phyloP scores from a whole-genome alignment of 2,329 filamentous ascomycete genomes.

The Blastomyces emzantsi region DNA sequence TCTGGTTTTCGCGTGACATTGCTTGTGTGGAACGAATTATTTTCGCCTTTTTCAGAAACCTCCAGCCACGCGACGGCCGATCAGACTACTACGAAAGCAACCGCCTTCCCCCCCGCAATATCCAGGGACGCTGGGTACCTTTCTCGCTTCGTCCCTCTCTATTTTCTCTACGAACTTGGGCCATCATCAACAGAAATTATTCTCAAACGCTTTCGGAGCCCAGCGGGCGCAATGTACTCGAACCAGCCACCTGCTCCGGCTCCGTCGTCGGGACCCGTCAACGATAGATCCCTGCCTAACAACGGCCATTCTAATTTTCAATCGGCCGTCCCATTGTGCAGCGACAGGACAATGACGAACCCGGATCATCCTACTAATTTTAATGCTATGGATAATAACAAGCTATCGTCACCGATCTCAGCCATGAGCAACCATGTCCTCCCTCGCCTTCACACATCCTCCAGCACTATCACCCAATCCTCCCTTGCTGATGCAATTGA shows the following conservation, averaged over 20 bases:
- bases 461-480: slow-evolving; percentile 16
- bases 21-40: slow-evolving; percentile 1
- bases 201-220: neutral
- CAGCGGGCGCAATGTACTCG: neutral
- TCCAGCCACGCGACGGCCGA: slow-evolving; percentile 5
- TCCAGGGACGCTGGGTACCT: neutral
- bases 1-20: neutral
- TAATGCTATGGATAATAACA: slow-evolving; percentile 1
- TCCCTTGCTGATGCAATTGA: slow-evolving; percentile 13
- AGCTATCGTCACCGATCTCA: slow-evolving; percentile 4
- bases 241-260: slow-evolving; percentile 7
- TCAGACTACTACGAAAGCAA: slow-evolving; percentile 1
- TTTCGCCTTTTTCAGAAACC: neutral
- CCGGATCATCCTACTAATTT: neutral
- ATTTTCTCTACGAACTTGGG: neutral
- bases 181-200: neutral
- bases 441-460: slow-evolving; percentile 11
- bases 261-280: neutral
- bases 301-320: neutral
- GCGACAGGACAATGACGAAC: slow-evolving; percentile 3
- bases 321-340: neutral
- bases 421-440: neutral
- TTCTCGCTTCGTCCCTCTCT: neutral
- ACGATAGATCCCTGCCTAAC: neutral
- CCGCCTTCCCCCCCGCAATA: neutral